Base-by-base conservation (phyloP, 140 eudicot species). In the Anethum foeniculum region DNA sequence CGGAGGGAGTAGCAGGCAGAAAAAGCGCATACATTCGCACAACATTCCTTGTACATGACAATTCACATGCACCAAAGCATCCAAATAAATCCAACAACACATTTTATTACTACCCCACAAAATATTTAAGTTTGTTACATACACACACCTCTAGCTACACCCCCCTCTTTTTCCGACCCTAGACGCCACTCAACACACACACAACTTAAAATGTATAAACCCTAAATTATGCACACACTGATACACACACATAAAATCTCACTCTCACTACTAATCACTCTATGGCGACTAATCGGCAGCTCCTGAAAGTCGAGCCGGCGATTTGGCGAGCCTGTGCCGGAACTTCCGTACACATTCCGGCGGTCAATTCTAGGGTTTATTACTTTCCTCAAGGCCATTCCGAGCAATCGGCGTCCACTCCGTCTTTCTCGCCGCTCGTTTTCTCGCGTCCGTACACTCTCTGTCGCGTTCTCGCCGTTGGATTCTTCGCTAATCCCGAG, bases 371-470 rank as follows among this genome's bases (percentile, higher is more conserved):
- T 18, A 54, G 74, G 80, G 94, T 88, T 52, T 90, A 85, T 78
- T 90, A 90, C 75, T 90, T 90, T 76, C 94, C 94, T n/a, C 88
- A 90, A 81, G 94, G 94, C 5, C 91, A 90, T 80, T 47, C 83
- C 25, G 94, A 90, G 71, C 87, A 86, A 27, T 79, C 81, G 18
- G 49, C 64, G 48, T 72, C 82, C 47, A 32, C 68, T 54, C 77
- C 82, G 51, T 28, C 75, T 0, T 15, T 54, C 47, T 79, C 80
- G 62, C 27, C 79, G 8, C 25, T 52, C 48, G 82, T 77, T 14
- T 34, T 75, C 5, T 43, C 89, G 6, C 77, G 6, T 65, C 88
- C 87, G 27, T 54, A 36, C 64, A 52, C 79, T 13, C 78, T 39
- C 46, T 89, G 88, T 79, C 83, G 81, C 4, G 87, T 89, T 36